phyloP scores from a whole-genome alignment of 2,329 filamentous ascomycete genomes.

The Endoconidiophora polonica region DNA sequence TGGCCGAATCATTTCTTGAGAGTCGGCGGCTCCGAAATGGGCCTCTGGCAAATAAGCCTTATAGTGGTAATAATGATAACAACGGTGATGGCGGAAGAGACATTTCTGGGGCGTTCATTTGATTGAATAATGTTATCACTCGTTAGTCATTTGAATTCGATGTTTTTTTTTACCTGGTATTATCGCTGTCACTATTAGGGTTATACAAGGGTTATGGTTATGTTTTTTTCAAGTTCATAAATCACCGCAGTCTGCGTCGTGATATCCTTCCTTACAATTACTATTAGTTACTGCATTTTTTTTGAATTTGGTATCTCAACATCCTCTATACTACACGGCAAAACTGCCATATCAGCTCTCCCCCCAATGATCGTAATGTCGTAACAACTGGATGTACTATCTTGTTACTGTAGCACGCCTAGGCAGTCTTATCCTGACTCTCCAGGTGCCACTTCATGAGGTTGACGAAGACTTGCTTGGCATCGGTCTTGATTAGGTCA shows the following conservation, averaged over 20 bases:
- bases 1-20: constrained; percentile 11
- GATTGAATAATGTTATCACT: neutral
- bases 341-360: too few relatives aligned
- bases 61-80: neutral
- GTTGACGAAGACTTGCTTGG: constrained; percentile 59
- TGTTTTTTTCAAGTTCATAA: neutral
- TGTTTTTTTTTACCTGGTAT: neutral
- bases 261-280: neutral
- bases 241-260: neutral
- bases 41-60: too few relatives aligned
- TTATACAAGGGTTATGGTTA: neutral
- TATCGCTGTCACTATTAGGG: neutral
- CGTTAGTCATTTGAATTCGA: neutral
- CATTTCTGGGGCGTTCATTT: constrained; percentile 11
- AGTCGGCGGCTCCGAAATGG: constrained; percentile 4
- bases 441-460: constrained; percentile 70
- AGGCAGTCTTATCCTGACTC: constrained; percentile 1
- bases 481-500: constrained; percentile 61
- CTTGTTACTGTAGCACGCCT: neutral
- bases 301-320: neutral
- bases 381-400: too few relatives aligned
- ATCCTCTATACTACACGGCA: too few relatives aligned
- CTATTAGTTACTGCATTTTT: neutral
- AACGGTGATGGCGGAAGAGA: neutral
- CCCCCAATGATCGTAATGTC: too few relatives aligned